Evolutionary conservation across 176 grass and related monocot genomes (phyloP).

Genomic region (Eremochloa ophiuroides): DNA sequence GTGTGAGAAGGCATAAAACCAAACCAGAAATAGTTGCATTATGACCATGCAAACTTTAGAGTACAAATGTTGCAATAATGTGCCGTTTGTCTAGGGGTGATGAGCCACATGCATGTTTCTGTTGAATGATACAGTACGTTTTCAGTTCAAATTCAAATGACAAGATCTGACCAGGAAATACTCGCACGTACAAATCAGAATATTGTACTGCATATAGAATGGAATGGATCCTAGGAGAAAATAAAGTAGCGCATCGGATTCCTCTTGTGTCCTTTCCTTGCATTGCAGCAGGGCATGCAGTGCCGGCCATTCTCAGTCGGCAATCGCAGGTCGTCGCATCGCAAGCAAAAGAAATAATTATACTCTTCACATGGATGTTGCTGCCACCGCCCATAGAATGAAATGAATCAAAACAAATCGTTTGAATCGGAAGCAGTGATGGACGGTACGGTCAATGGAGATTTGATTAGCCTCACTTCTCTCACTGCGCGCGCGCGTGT

Average conservation of each 20-base stretch:
- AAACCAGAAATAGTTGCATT: neutral
- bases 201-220: neutral
- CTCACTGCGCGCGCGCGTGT: neutral
- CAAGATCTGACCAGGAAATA: neutral
- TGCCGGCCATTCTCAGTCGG: neutral
- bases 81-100: neutral
- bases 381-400: slow-evolving; percentile 21
- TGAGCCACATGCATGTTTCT: neutral
- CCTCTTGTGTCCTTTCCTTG: neutral
- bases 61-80: too few relatives aligned
- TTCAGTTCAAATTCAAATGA: neutral
- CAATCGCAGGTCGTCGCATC: neutral
- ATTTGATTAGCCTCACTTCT: neutral
- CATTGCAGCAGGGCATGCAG: neutral
- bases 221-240: neutral
- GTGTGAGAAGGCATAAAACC: neutral
- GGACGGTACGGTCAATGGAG: slow-evolving; percentile 38
- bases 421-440: slow-evolving; percentile 24
- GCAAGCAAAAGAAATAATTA: neutral
- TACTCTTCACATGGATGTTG: slow-evolving; percentile 28
- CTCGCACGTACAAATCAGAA: neutral
- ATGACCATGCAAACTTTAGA: neutral
- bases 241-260: neutral
- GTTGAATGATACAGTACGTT: neutral
- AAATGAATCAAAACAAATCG: neutral